Evolutionary conservation across 495 filamentous ascomycete genomes (phyloP).

Genomic region (Xylaria cubensis): DNA sequence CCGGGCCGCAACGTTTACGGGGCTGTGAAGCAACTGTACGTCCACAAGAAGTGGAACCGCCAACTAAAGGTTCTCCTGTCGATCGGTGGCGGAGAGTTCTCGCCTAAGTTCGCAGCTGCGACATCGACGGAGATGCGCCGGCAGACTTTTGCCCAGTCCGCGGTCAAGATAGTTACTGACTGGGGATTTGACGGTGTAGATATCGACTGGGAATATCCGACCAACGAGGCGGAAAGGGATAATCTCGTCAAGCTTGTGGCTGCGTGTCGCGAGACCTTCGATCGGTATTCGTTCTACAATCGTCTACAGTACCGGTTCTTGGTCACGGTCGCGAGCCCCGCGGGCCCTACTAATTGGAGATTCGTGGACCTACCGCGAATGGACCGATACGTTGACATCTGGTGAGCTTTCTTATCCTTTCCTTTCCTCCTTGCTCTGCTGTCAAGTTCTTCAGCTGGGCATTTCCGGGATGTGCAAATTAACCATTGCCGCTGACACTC

Average conservation of each 20-base stretch:
- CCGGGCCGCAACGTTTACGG: conserved; percentile 73
- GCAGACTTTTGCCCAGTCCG: conserved; percentile 66
- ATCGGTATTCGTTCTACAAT: conserved; percentile 62
- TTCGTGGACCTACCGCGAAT: conserved; percentile 71
- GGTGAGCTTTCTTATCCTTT: conserved; percentile 59
- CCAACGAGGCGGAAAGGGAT: conserved; percentile 63
- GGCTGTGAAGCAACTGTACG: conserved; percentile 80
- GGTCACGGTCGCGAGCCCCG: conserved; percentile 74
- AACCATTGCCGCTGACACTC: conserved; percentile 43
- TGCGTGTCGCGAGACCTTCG: conserved; percentile 68
- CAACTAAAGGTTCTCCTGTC: conserved; percentile 82
- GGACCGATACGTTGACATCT: conserved; percentile 80
- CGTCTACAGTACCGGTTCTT: conserved; percentile 65
- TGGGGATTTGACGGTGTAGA: conserved; percentile 65
- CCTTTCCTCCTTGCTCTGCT: too few species aligned
- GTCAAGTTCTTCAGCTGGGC: neutral
- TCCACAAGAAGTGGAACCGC: conserved; percentile 80
- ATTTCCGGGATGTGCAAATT: neutral
- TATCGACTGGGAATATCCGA: conserved; percentile 70
- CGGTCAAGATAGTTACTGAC: conserved; percentile 71
- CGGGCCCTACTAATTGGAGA: conserved; percentile 69
- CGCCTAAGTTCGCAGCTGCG: conserved; percentile 75
- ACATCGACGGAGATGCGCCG: conserved; percentile 63
- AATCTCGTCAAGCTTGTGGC: conserved; percentile 75
- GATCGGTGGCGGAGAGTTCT: conserved; percentile 91